These are phyloP conservation scores for Candida loeiensis DNA, from an alignment of 805 yeast species.

Conservation along the genomic window DNA sequence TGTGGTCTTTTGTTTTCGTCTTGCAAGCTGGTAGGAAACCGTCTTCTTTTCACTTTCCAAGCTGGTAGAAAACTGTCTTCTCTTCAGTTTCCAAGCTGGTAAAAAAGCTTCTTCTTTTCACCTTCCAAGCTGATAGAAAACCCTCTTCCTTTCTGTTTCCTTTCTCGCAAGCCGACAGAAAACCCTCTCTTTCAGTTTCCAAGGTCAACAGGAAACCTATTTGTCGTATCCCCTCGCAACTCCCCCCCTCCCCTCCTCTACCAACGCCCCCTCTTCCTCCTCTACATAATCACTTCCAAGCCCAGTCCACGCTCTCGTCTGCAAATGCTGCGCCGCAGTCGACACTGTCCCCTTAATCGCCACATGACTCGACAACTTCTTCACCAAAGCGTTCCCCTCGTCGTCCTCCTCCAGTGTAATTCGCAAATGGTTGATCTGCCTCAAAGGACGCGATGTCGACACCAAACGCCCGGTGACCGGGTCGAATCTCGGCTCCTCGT, in stretches of 20 bases:
- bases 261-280: slow-evolving; percentile 61
- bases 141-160: too few relatives aligned
- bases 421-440: slow-evolving; percentile 61
- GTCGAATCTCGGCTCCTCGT: slow-evolving; percentile 78
- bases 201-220: too few relatives aligned
- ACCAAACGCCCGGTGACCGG: slow-evolving; percentile 81
- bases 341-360: slow-evolving; percentile 77
- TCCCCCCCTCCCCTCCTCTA: slow-evolving; percentile 83
- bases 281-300: slow-evolving; percentile 76
- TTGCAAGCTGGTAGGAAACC: too few relatives aligned
- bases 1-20: too few relatives aligned
- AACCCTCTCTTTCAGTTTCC: too few relatives aligned
- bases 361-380: slow-evolving; percentile 55
- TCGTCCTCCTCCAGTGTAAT: slow-evolving; percentile 42
- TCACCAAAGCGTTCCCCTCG: slow-evolving; percentile 40
- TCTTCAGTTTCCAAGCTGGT: too few relatives aligned
- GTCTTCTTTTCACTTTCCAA: too few relatives aligned
- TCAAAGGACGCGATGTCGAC: slow-evolving; percentile 69
- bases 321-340: slow-evolving; percentile 78
- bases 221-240: slow-evolving; percentile 81
- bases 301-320: slow-evolving; percentile 70
- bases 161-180: too few relatives aligned
- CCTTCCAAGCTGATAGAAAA: too few relatives aligned
- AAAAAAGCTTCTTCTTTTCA: too few relatives aligned
- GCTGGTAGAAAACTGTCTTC: too few relatives aligned